Conservation (phyloP, 2,329 filamentous ascomycete genomes). For the Pseudogymnoascus sp. region DNA sequence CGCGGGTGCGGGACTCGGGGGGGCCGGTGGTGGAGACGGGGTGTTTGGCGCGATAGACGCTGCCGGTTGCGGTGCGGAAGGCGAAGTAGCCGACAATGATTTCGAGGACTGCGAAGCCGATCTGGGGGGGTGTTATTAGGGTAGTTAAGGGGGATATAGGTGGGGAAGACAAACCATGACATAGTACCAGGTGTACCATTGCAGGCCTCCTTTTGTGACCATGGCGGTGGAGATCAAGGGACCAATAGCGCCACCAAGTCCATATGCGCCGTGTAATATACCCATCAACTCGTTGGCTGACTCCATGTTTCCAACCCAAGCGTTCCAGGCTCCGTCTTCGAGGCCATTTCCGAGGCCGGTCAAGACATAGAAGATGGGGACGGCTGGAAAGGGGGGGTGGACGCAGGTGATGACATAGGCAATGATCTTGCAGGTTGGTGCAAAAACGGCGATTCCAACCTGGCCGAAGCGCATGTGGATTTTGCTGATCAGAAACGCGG, state of each 20-base stretch:
- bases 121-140: slow-evolving; percentile 26
- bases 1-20: slow-evolving; percentile 18
- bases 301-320: slow-evolving; percentile 60
- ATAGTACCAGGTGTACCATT: slow-evolving; percentile 65
- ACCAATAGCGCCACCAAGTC: slow-evolving; percentile 60
- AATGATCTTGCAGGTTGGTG: slow-evolving; percentile 53
- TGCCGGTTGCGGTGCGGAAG: slow-evolving; percentile 59
- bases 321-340: slow-evolving; percentile 53
- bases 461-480: slow-evolving; percentile 68
- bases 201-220: slow-evolving; percentile 53
- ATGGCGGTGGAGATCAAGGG: slow-evolving; percentile 67
- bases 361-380: slow-evolving; percentile 58
- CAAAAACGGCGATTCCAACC: slow-evolving; percentile 62
- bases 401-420: slow-evolving; percentile 58
- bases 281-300: slow-evolving; percentile 65
- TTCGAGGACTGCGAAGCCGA: slow-evolving; percentile 51
- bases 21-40: slow-evolving; percentile 15
- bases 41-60: slow-evolving; percentile 50
- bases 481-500: slow-evolving; percentile 56
- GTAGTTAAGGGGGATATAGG: not conserved
- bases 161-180: slow-evolving; percentile 50
- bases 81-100: slow-evolving; percentile 42
- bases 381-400: slow-evolving; percentile 62
- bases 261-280: slow-evolving; percentile 65
- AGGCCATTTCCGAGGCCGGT: slow-evolving; percentile 67